Evolutionary conservation across 192 early-diverging fungal species (phyloP), one percentile per base, ranked within the genome.

Genomic region (Gaertneriomyces sp.): DNA sequence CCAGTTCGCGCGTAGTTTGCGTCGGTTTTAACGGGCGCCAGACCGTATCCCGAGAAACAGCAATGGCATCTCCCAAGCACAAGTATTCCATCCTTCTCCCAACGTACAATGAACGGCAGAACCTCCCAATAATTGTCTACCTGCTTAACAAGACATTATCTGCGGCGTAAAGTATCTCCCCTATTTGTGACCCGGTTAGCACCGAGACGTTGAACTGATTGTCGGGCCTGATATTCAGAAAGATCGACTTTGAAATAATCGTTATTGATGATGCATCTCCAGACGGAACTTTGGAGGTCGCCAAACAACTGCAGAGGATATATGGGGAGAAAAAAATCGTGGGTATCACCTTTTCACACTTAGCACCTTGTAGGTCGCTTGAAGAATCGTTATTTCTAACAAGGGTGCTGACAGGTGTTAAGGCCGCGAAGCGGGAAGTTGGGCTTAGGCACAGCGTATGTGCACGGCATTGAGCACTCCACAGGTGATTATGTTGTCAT

Each of bases 71-170:
- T 16, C 16, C 64, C 75, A 91, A 91, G 73, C 16, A 53, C 75
- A 91, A 91, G 73, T 98, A 95, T 76, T 91, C 91, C 10, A 93
- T 98, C 4, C 85, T 98, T 47, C 76, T 98, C n/a, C 96, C 96
- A 14, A 98, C 96, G 19, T 98, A 98, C 81, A 97, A 98, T 65
- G 96, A 98, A 74, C 87, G 94, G 40, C 88, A 94, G 66, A 98
- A 98, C 80, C 78, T 98, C 70, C 96, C 96, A 44, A 89, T 97
- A 63, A 96, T 98, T 63, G 79, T 81, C 47, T 98, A 93, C 92
- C 76, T 98, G 42, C 77, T 98, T 43, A 85, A 88, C 39, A 93
- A 91, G 77, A 90, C 88, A 6, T 95, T 98, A 68, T 74, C 81
- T 45, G 89, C 94, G 60, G 71, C 63, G 71, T 78, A 41, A 25